phyloP scores from a whole-genome alignment of 2,329 filamentous ascomycete genomes.

The Aspergillus pseudoglaucus region DNA sequence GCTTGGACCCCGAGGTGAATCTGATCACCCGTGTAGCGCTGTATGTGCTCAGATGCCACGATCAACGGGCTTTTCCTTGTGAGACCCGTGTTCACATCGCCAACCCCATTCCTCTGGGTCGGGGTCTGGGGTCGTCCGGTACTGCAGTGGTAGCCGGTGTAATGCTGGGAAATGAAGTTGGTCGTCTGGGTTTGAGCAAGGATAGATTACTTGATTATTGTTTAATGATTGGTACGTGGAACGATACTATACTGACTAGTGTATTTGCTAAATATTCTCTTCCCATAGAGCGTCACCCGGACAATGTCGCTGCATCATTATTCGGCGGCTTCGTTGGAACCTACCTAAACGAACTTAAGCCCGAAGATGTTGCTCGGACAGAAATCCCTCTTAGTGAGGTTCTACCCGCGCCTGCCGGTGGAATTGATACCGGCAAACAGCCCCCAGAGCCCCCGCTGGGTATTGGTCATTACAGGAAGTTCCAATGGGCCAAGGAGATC shows the following conservation, averaged over 20 bases:
- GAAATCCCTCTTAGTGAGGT: conserved; percentile 95
- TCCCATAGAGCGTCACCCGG: conserved; percentile 65
- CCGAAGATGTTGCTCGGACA: conserved; percentile 79
- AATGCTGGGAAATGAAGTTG: conserved; percentile 84
- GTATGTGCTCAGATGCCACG: conserved; percentile 90
- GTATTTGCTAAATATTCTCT: conserved; percentile 1
- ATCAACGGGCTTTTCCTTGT: conserved; percentile 72
- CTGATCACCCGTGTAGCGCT: conserved; percentile 90
- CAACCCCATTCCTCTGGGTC: conserved; percentile 88
- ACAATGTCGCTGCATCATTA: conserved; percentile 90
- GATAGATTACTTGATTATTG: conserved; percentile 90
- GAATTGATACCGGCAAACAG: conserved; percentile 77
- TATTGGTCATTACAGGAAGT: conserved; percentile 95
- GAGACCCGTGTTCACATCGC: conserved; percentile 90
- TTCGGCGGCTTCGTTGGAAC: conserved; percentile 97
- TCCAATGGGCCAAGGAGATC: conserved; percentile 88
- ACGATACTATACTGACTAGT: conserved; percentile 8
- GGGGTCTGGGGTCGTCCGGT: conserved; percentile 89
- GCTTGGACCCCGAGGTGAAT: conserved; percentile 77
- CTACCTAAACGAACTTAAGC: conserved; percentile 85
- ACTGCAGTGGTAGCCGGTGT: conserved; percentile 94
- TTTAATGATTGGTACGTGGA: conserved; percentile 75
- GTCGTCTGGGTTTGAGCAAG: conserved; percentile 67
- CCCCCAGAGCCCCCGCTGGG: conserved; percentile 85
- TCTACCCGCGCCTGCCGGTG: conserved; percentile 80